Evolutionary conservation across 1,284 basidiomycete genomes (phyloP), one percentile per base, ranked within the genome.

Genomic region (Cutaneotrichosporon sp.): DNA sequence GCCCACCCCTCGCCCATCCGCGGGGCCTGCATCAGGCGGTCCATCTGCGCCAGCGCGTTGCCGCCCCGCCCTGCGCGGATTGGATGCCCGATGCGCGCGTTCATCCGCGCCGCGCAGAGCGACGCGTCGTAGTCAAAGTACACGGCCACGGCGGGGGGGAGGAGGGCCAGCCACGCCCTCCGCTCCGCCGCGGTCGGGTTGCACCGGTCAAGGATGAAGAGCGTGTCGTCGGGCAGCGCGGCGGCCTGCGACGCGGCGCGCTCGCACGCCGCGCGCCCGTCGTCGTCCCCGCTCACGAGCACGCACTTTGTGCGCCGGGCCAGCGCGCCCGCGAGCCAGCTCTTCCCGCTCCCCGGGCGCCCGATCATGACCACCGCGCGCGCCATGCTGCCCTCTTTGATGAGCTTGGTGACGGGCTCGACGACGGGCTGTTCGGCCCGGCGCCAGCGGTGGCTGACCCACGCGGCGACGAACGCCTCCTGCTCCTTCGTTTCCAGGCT

Each of bases 401-500:
- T 80, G 18, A 61, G 45, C 10, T 13, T 11, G 7, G 63, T 42
- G 29, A 34, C 25, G 11, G 65, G 65, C 54, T 67, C 65, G 13
- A 60, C 11, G n/a, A 5, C 14, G 10, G 2, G 20, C 42, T 29
- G 1, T 42, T 13, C 31, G n/a, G 22, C 45, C 22, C 43, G 33
- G 67, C 85, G 86, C 86, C 86, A 87, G 16, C 86, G 83, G 13
- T 82, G 79, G 64, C 84, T 85, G 69, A 83, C 83, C 84, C 84
- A 86, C 51, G 79, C 80, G 11, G 81, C 79, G 11, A 86, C 83
- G 69, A 87, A 85, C 1, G 69, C 77, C 69, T 86, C 85, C 68
- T 87, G 85, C 51, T 82, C 81, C 11, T 77, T 69, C 10, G 84
- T 86, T 72, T 86, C 85, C 59, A 87, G 75, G 65, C 84, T 85